Evolutionary conservation across 1,139 yeast genomes (phyloP), one percentile per base, ranked within the genome.

Genomic region (Zygoascus sp.): DNA sequence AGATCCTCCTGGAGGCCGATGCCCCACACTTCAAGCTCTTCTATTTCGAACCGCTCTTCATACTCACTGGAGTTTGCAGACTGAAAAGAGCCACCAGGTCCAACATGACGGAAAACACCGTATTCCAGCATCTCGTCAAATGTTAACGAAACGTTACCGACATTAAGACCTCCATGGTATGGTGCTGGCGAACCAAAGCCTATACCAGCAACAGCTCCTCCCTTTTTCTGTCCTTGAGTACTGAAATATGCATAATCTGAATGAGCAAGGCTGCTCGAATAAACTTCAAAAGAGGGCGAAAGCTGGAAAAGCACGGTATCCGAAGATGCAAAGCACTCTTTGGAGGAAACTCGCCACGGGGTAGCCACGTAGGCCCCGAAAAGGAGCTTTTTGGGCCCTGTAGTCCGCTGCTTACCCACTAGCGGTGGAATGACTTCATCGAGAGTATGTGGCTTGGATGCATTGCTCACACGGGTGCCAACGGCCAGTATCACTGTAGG

Each of bases 1-100:
- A 88, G 68, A 53, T 86, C 95, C 52, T 80, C 79, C 17, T 77
- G 78, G 5, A 85, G 79, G 0, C 97, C 97, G 48, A 88, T 75
- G 0, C 97, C 97, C 92, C 95, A 86, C 0, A 88, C 95, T 62
- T 89, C 96, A 19, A 90, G 68, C 54, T 84, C 90, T 3, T 81
- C 79, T 8, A 90, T 77, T 50, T 75, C 65, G 58, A 90, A 81
- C 44, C 90, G 69, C 53, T 83, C 81, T 60, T 90, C 97, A 59
- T 72, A 85, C 51, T 77, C 79, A 45, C 57, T 44, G 54, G 61
- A 39, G 23, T 50, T 42, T 6, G 53, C 56, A 0, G 73, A 68
- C 25, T 60, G 59, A 47, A 69, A 73, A 7, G 73, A 63, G 4
- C 81, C 80, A 10, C 81, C 81, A 8, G 66, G 56, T 0, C 80